phyloP scores from a whole-genome alignment of 2,329 filamentous ascomycete genomes.

The Scopulariopsis brevicaulis region DNA sequence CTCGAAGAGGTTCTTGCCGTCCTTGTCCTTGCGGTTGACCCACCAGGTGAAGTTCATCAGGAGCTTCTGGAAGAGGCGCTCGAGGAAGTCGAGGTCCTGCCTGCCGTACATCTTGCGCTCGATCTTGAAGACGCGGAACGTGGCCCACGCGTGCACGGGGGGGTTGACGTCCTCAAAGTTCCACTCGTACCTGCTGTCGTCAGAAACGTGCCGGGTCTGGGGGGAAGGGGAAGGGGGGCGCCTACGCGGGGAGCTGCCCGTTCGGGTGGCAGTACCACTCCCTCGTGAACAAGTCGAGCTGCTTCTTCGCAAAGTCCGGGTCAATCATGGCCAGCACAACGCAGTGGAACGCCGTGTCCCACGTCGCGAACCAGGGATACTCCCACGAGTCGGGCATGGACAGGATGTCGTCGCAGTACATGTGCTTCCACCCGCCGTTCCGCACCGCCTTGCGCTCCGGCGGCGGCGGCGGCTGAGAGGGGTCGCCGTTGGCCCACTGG shows the following conservation, averaged over 20 bases:
- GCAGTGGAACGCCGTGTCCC: slow-evolving; percentile 95
- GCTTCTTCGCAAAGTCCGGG: slow-evolving; percentile 95
- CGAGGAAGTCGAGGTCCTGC: slow-evolving; percentile 89
- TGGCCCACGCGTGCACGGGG: slow-evolving; percentile 91
- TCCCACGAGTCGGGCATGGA: slow-evolving; percentile 99
- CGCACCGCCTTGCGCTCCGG: slow-evolving; percentile 67
- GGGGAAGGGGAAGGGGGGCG: slow-evolving; percentile 6
- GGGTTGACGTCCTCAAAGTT: slow-evolving; percentile 97
- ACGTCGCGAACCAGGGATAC: slow-evolving; percentile 94
- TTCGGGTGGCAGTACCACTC: slow-evolving; percentile 99
- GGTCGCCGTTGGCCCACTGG: slow-evolving; percentile 93
- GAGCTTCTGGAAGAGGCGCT: slow-evolving; percentile 92
- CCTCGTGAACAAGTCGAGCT: slow-evolving; percentile 86
- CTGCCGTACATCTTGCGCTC: slow-evolving; percentile 94
- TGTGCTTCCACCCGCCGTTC: slow-evolving; percentile 86
- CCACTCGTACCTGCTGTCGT: slow-evolving; percentile 60
- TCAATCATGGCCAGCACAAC: slow-evolving; percentile 96
- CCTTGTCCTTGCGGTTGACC: slow-evolving; percentile 91
- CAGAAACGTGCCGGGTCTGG: slow-evolving; percentile 5
- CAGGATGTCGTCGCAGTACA: slow-evolving; percentile 87
- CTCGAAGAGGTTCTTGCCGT: slow-evolving; percentile 96
- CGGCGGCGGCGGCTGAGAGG: slow-evolving; percentile 76
- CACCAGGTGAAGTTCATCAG: slow-evolving; percentile 98
- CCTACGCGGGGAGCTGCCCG: slow-evolving; percentile 79
- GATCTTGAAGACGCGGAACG: slow-evolving; percentile 95